Evolutionary conservation across 2,329 filamentous ascomycete genomes (phyloP).

Genomic region (Eutypa lata): DNA sequence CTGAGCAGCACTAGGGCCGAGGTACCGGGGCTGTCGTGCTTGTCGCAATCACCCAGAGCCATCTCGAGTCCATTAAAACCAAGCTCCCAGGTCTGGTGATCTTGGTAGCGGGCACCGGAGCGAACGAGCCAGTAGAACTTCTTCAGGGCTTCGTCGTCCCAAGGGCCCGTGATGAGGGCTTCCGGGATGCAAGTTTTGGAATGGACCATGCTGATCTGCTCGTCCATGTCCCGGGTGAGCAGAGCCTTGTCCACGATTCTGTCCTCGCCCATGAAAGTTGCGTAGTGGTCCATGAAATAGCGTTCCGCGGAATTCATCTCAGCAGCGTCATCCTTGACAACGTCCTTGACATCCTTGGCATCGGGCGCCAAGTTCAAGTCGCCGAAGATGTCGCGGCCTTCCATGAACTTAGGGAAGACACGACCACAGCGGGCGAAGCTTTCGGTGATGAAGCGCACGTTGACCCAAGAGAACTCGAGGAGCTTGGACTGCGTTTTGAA

Average conservation of each 20-base stretch:
- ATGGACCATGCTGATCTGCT: constrained; percentile 34
- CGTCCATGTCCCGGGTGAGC: constrained; percentile 20
- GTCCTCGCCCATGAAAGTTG: background rate
- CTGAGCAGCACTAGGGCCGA: background rate
- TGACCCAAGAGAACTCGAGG: constrained; percentile 41
- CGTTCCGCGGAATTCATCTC: background rate
- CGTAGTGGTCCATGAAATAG: background rate
- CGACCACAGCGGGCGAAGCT: constrained; percentile 47
- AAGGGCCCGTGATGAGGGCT: constrained; percentile 38
- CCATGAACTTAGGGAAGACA: constrained; percentile 13
- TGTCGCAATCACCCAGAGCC: constrained; percentile 19
- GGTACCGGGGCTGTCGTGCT: background rate
- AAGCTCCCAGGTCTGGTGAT: constrained; percentile 39
- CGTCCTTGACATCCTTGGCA: background rate
- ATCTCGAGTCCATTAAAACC: constrained; percentile 35
- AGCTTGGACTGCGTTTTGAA: constrained; percentile 35
- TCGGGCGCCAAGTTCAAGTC: background rate
- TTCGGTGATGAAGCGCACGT: constrained; percentile 42
- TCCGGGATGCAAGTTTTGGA: constrained; percentile 36
- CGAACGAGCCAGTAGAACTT: constrained; percentile 46
- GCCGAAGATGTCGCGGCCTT: background rate
- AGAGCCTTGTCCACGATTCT: background rate
- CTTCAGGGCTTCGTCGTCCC: constrained; percentile 35
- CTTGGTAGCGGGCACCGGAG: constrained; percentile 32
- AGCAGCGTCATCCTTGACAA: no score